Evolutionary conservation across 768 basidiomycete genomes (phyloP), one percentile per base, ranked within the genome.

Genomic region (Pleurotus tuber-regium): DNA sequence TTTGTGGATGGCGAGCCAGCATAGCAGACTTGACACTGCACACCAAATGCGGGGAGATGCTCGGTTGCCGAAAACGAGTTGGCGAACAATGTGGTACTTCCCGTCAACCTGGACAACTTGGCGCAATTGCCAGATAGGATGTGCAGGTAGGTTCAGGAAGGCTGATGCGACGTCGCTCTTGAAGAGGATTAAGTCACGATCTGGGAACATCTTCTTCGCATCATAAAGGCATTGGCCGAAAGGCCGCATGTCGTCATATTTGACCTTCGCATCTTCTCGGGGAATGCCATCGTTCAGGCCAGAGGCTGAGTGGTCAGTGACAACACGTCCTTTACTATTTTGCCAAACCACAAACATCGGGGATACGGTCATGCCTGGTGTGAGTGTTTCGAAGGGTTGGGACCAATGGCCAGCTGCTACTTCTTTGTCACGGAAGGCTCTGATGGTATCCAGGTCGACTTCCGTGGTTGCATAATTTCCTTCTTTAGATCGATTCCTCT

Each of bases 61-160:
- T 10, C 59, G 48, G n/a, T 58, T 63, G 1, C 68, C 66, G 41
- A 70, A 69, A 4, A 63, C 61, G 2, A 63, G 56, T 7, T 57
- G 57, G 2, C 63, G 63, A 24, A 68, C 63, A 19, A 71, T 59
- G 39, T 64, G 56, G 3, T 44, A 39, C 2, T 38, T 23, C 4
- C 50, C 57, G 42, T 70, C 63, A 21, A 66, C 59, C 4, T 26
- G 52, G 12, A 70, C 57, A 12, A 67, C 56, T 42, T 72, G 70
- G n/a, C 55, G 52, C 0, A 69, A 31, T 40, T 73, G 70, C 62
- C 63, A 73, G 18, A 67, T 6, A 6, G 66, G 69, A 46, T 70
- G 65, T 2, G 58, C 58, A 5, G 66, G 67, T 0, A 70, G 54
- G 35, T 58, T 67, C 3, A 63, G 61, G 46, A 67, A 73, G 0